A percentile compares a stretch with the other conserved stretches of the same genome.
Evolutionary conservation across 2,329 filamentous ascomycete species (phyloP).

Genomic region (Ophiocordyceps camponoti-leonardi): DNA sequence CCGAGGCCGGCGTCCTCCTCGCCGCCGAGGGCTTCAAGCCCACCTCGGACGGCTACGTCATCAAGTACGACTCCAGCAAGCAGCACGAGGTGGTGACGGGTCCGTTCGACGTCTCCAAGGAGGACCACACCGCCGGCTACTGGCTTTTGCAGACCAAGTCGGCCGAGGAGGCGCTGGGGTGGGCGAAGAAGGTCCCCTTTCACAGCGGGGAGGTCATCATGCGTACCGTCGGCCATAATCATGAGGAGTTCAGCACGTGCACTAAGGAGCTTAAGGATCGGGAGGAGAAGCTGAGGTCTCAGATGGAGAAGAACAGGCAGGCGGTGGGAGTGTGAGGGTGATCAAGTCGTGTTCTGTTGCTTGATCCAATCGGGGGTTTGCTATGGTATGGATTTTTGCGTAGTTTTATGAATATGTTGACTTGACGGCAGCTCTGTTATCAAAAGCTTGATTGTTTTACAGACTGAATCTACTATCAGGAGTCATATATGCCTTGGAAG

Average conservation of each 20-base stretch:
- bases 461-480: too few species aligned
- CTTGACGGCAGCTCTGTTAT: too few species aligned
- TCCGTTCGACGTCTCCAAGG: constrained; percentile 11
- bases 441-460: too few species aligned
- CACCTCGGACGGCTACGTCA: constrained; percentile 8
- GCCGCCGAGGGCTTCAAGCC: neutral
- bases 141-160: constrained; percentile 13
- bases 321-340: neutral
- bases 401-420: too few species aligned
- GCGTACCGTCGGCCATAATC: constrained; percentile 7
- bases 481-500: too few species aligned
- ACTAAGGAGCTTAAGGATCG: constrained; percentile 5
- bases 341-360: too few species aligned
- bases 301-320: constrained; percentile 2
- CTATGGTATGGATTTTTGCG: too few species aligned
- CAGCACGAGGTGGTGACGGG: constrained; percentile 8
- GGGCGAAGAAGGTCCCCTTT: constrained; percentile 14
- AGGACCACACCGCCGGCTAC: constrained; percentile 12
- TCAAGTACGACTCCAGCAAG: constrained; percentile 8
- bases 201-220: constrained; percentile 9
- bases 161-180: constrained; percentile 12
- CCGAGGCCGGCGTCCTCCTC: neutral
- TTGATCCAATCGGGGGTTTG: too few species aligned
- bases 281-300: constrained; percentile 2
- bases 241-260: constrained; percentile 6